Evolutionary conservation across 2,329 filamentous ascomycete species (phyloP).

Genomic region (Aspergillus ochraceus): DNA sequence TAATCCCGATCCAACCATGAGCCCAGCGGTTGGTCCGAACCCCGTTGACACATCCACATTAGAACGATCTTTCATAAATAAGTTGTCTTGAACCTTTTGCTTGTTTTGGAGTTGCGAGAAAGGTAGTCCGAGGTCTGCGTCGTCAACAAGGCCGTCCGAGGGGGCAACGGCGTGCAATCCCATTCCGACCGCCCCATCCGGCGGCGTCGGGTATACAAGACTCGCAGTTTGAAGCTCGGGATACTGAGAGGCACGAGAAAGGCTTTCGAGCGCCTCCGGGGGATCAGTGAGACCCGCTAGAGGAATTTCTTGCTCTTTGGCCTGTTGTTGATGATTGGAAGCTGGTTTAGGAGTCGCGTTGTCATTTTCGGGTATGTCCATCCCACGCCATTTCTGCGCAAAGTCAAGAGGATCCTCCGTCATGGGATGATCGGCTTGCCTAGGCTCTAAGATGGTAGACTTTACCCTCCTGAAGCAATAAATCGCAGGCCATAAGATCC

Average conservation of each 20-base stretch:
- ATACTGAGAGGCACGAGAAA: constrained; percentile 40
- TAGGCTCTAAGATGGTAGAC: constrained; percentile 15
- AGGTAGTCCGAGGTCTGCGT: constrained; percentile 23
- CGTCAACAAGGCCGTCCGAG: constrained; percentile 34
- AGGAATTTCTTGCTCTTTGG: constrained; percentile 25
- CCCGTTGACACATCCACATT: constrained; percentile 23
- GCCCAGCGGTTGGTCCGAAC: constrained; percentile 26
- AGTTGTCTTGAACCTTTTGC: constrained; percentile 15
- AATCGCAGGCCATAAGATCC: constrained; percentile 46
- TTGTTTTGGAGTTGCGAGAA: constrained; percentile 15
- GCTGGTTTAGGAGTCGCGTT: constrained; percentile 15
- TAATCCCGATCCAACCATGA: constrained; percentile 38
- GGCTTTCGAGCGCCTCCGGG: constrained; percentile 36
- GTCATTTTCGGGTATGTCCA: constrained; percentile 25
- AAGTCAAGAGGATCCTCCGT: constrained; percentile 43
- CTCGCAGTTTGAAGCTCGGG: constrained; percentile 42
- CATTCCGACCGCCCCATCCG: constrained; percentile 46
- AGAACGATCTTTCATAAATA: constrained; percentile 11
- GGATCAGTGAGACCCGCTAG: constrained; percentile 23
- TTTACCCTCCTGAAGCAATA: constrained; percentile 42
- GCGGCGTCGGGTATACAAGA: constrained; percentile 56
- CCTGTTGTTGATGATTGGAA: constrained; percentile 20
- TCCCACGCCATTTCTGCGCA: constrained; percentile 41
- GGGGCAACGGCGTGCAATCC: constrained; percentile 28
- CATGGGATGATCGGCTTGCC: constrained; percentile 13